A percentile compares a stretch with the other conserved stretches of the same genome.
Conservation (phyloP, 1,284 basidiomycete genomes). For the Moniliella sp. region DNA sequence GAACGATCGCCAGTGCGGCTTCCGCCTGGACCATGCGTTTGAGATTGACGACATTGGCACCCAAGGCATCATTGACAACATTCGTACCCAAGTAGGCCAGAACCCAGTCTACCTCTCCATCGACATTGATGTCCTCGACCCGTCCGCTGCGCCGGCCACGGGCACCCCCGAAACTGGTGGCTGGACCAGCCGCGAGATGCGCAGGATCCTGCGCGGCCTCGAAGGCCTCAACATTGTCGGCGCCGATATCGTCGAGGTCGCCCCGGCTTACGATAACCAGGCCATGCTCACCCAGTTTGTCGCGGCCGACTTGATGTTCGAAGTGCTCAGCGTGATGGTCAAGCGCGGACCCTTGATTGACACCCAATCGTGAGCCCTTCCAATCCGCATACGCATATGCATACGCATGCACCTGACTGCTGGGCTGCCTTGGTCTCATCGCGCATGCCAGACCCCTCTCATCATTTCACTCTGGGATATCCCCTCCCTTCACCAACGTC, state of each 20-base stretch:
- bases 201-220: constrained; percentile 53
- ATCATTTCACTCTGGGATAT: too few relatives aligned
- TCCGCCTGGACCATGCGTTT: constrained; percentile 34
- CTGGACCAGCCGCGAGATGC: constrained; percentile 58
- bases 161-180: constrained; percentile 65
- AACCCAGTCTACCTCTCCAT: constrained; percentile 50
- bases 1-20: constrained; percentile 36
- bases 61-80: constrained; percentile 32
- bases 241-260: constrained; percentile 56
- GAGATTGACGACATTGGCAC: constrained; percentile 36
- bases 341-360: constrained; percentile 7
- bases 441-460: too few relatives aligned
- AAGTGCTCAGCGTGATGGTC: constrained; percentile 10
- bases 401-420: too few relatives aligned
- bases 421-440: too few relatives aligned
- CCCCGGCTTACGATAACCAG: constrained; percentile 53
- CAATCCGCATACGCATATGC: too few relatives aligned
- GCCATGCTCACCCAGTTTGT: constrained; percentile 52
- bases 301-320: constrained; percentile 46
- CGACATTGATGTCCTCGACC: constrained; percentile 47
- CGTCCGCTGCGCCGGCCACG: constrained; percentile 54
- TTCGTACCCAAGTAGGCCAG: constrained; percentile 44
- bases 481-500: too few relatives aligned
- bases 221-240: constrained; percentile 48
- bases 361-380: too few relatives aligned